Evolutionary conservation across 2,329 filamentous ascomycete species (phyloP).

Genomic region (Ophiocordyceps camponoti-floridani): DNA sequence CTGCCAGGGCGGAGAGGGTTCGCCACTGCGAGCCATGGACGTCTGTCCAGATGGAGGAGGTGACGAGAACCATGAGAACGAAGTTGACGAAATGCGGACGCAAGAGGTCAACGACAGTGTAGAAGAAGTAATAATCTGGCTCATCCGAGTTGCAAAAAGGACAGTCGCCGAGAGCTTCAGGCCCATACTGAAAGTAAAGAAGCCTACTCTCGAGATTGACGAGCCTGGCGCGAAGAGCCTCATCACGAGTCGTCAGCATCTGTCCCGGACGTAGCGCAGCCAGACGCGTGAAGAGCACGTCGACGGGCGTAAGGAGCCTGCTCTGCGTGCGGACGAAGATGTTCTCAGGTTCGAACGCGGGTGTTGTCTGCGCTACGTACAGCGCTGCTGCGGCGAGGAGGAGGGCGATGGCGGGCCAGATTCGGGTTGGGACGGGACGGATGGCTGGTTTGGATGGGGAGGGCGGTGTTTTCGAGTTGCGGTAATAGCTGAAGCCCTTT

Average conservation of each 20-base stretch:
- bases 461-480: slow-evolving; percentile 28
- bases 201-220: slow-evolving; percentile 54
- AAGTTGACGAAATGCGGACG: slow-evolving; percentile 71
- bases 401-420: slow-evolving; percentile 39
- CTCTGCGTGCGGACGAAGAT: slow-evolving; percentile 63
- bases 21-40: slow-evolving; percentile 51
- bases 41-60: slow-evolving; percentile 49
- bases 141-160: slow-evolving; percentile 67
- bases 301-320: slow-evolving; percentile 68
- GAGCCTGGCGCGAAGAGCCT: slow-evolving; percentile 48
- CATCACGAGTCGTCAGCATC: slow-evolving; percentile 39
- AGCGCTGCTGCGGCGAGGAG: slow-evolving; percentile 30
- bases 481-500: slow-evolving; percentile 46
- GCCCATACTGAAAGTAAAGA: slow-evolving; percentile 72
- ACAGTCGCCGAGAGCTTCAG: slow-evolving; percentile 53
- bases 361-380: slow-evolving; percentile 42
- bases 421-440: slow-evolving; percentile 33
- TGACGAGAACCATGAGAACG: slow-evolving; percentile 51
- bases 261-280: slow-evolving; percentile 29
- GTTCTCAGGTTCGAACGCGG: slow-evolving; percentile 57
- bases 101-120: slow-evolving; percentile 56
- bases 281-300: slow-evolving; percentile 69
- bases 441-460: slow-evolving; percentile 25
- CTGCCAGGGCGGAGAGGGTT: slow-evolving; percentile 45
- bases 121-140: slow-evolving; percentile 56